These are phyloP conservation scores for Venturia oleaginea DNA, from an alignment of 2,329 filamentous ascomycete species.

Conservation along the genomic window DNA sequence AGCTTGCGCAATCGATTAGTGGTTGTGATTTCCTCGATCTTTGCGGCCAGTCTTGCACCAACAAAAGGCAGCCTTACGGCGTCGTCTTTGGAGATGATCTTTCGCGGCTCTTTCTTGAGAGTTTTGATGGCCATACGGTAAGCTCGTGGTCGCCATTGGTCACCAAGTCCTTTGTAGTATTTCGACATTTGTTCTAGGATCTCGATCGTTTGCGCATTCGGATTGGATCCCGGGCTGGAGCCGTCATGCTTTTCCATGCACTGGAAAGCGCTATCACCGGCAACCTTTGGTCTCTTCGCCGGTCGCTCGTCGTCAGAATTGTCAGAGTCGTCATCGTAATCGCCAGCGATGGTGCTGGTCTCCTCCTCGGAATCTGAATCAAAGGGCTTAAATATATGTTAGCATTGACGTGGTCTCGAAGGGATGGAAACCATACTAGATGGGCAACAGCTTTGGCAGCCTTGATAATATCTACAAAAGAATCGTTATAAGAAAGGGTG, in stretches of 20 bases:
- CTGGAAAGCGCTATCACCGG: constrained; percentile 37
- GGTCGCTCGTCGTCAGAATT: constrained; percentile 21
- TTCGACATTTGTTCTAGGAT: constrained; percentile 69
- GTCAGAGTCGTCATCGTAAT: constrained; percentile 16
- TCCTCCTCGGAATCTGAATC: constrained; percentile 12
- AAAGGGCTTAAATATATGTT: not conserved
- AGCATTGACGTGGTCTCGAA: not conserved
- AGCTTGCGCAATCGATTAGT: constrained; percentile 65
- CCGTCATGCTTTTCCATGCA: constrained; percentile 51
- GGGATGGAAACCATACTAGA: not conserved
- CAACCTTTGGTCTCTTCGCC: not conserved
- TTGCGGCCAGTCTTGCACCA: constrained; percentile 63
- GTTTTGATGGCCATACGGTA: constrained; percentile 73
- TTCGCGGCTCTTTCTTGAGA: constrained; percentile 54
- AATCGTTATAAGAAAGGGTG: constrained; percentile 34
- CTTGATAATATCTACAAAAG: constrained; percentile 55
- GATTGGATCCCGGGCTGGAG: constrained; percentile 42
- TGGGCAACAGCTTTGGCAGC: constrained; percentile 45
- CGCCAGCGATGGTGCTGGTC: not conserved
- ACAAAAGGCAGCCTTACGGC: constrained; percentile 60
- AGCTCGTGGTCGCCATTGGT: constrained; percentile 65
- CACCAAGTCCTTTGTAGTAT: constrained; percentile 65
- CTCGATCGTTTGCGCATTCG: constrained; percentile 67
- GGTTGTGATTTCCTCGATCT: constrained; percentile 80
- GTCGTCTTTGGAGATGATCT: constrained; percentile 60